Evolutionary conservation across 805 yeast species (phyloP).

Genomic region (Cyberlindnera subsufficiens): DNA sequence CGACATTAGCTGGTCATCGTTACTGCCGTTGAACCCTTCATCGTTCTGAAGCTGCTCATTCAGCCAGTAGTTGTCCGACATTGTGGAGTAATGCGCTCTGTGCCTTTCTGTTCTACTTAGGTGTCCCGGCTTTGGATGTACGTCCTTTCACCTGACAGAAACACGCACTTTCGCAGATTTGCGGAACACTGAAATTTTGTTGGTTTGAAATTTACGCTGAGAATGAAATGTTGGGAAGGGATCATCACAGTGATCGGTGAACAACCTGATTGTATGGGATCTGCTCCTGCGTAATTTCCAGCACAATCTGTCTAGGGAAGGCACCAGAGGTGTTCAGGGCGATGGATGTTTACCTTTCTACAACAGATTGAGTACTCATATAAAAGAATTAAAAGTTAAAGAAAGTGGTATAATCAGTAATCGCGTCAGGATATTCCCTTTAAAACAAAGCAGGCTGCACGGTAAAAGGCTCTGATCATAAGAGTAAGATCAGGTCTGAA

Average conservation of each 20-base stretch:
- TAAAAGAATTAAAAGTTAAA: too few species aligned
- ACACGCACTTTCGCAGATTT: background rate
- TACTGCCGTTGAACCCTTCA: slow-evolving; percentile 13
- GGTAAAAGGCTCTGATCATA: background rate
- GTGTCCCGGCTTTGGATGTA: too few species aligned
- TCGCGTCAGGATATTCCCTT: background rate
- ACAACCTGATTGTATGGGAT: too few species aligned
- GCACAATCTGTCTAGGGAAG: too few species aligned
- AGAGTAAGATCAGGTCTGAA: background rate
- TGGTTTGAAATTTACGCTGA: background rate
- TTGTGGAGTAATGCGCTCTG: background rate
- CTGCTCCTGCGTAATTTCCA: too few species aligned
- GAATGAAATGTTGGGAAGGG: too few species aligned
- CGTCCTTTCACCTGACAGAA: background rate
- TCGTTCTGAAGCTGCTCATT: slow-evolving; percentile 23
- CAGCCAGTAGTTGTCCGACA: slow-evolving; percentile 25
- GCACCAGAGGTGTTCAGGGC: too few species aligned
- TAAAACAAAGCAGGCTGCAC: background rate
- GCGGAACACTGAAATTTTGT: background rate
- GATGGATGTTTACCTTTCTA: too few species aligned
- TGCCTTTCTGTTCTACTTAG: too few species aligned
- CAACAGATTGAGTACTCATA: too few species aligned
- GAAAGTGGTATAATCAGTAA: too few species aligned
- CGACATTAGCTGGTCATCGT: slow-evolving; percentile 29
- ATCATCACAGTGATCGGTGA: too few species aligned